phyloP scores from a whole-genome alignment of 2,329 filamentous ascomycete species.

The Emmonsiellopsis sp. region DNA sequence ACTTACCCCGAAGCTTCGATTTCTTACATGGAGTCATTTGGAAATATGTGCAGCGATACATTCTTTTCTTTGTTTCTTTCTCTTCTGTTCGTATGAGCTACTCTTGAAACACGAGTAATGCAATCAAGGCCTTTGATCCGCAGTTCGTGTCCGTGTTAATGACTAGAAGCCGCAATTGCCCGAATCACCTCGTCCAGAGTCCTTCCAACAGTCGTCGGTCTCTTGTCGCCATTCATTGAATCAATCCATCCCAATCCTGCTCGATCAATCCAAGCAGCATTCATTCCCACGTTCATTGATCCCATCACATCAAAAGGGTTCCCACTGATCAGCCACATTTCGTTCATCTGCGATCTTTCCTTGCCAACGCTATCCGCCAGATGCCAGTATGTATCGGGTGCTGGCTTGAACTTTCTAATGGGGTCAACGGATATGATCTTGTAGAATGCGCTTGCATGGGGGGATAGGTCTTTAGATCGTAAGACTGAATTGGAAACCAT shows the following conservation, averaged over 20 bases:
- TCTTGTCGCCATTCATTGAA: constrained; percentile 39
- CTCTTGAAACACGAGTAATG: too few species aligned
- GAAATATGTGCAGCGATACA: constrained; percentile 39
- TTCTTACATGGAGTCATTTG: constrained; percentile 34
- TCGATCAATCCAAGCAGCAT: constrained; percentile 59
- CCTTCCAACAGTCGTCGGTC: constrained; percentile 45
- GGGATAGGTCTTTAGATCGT: constrained; percentile 46
- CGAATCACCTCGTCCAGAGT: constrained; percentile 50
- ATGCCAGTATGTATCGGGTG: constrained; percentile 51
- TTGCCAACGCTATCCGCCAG: constrained; percentile 45
- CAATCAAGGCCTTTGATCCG: too few species aligned
- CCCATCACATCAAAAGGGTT: constrained; percentile 68
- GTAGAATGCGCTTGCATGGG: constrained; percentile 40
- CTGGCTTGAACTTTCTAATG: constrained; percentile 55
- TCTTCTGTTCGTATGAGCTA: not conserved
- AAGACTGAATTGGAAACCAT: constrained; percentile 56
- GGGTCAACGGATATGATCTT: constrained; percentile 54
- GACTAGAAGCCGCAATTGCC: constrained; percentile 18
- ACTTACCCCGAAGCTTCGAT: constrained; percentile 37
- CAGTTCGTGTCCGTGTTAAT: not conserved
- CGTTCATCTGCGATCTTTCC: constrained; percentile 30
- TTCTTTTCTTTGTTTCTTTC: constrained; percentile 2
- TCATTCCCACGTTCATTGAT: constrained; percentile 51
- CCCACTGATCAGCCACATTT: constrained; percentile 60
- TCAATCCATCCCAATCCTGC: constrained; percentile 56